Evolutionary conservation across 2,329 filamentous ascomycete genomes (phyloP).

Genomic region (Anisogramma anomala): DNA sequence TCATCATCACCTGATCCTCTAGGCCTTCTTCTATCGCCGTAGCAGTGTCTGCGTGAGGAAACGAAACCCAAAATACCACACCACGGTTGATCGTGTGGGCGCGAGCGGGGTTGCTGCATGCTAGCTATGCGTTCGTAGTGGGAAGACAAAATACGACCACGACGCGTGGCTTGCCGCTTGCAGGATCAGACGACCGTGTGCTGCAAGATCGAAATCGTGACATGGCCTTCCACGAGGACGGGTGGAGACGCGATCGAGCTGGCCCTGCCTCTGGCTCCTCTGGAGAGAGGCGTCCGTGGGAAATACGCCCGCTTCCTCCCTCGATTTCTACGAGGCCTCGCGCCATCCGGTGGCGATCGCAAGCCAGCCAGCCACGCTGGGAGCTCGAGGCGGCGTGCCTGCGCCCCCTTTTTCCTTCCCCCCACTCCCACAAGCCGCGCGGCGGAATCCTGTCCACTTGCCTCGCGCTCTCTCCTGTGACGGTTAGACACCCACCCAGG

Average conservation of each 20-base stretch:
- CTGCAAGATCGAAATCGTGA: background rate
- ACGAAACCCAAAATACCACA: constrained; percentile 6
- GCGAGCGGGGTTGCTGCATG: constrained; percentile 14
- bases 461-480: no score
- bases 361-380: no score
- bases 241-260: background rate
- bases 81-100: constrained; percentile 7
- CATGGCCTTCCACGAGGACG: no score
- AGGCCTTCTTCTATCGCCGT: constrained; percentile 16
- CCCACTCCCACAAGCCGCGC: no score
- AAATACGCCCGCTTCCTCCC: no score
- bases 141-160: constrained; percentile 12
- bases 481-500: no score
- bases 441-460: no score
- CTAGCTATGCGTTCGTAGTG: constrained; percentile 14
- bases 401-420: no score
- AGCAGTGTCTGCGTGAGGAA: constrained; percentile 11
- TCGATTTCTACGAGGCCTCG: no score
- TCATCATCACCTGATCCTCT: constrained; percentile 11
- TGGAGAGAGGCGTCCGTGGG: background rate
- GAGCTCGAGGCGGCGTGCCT: no score
- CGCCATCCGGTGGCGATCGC: no score
- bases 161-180: constrained; percentile 9
- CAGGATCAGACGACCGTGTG: background rate
- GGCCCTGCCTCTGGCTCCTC: background rate